Conservation (phyloP, 805 yeast species). For the Clavispora santaluciae region DNA sequence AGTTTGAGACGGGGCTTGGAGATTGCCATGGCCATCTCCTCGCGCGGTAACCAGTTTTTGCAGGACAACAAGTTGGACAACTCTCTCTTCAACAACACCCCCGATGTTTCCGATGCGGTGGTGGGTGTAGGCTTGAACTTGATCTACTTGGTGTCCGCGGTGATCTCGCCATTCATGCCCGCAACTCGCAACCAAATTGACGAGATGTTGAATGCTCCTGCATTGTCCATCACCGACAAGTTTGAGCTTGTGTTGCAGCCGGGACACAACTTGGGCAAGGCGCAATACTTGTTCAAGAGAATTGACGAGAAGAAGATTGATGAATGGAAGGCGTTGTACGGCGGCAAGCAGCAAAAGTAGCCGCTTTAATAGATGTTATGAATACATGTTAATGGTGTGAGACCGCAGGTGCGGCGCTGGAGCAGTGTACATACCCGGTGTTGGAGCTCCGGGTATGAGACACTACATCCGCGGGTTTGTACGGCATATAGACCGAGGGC, state of each 20-base stretch:
- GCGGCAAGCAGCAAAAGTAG: slow-evolving; percentile 58
- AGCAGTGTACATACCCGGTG: too few species aligned
- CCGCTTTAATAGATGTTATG: slow-evolving; percentile 10
- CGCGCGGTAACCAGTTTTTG: slow-evolving; percentile 91
- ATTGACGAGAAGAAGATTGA: slow-evolving; percentile 87
- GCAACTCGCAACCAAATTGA: slow-evolving; percentile 65
- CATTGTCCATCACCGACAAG: slow-evolving; percentile 68
- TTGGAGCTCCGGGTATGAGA: too few species aligned
- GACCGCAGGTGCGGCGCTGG: too few species aligned
- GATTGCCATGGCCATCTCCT: slow-evolving; percentile 82
- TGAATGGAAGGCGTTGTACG: slow-evolving; percentile 80
- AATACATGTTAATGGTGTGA: neutral
- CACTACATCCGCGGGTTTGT: too few species aligned
- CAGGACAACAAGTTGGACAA: slow-evolving; percentile 96
- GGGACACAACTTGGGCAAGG: slow-evolving; percentile 87
- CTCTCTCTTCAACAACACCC: slow-evolving; percentile 66
- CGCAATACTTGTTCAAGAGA: slow-evolving; percentile 86
- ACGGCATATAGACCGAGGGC: too few species aligned
- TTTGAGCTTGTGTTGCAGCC: slow-evolving; percentile 63
- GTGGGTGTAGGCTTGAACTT: slow-evolving; percentile 88
- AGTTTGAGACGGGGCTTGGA: slow-evolving; percentile 88
- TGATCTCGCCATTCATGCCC: slow-evolving; percentile 89
- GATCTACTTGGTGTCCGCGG: slow-evolving; percentile 77
- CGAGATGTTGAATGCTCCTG: slow-evolving; percentile 79
- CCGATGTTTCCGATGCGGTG: slow-evolving; percentile 84